These are phyloP conservation scores for Aspergillus asperescens DNA, from an alignment of 495 filamentous ascomycete genomes.

Conservation along the genomic window DNA sequence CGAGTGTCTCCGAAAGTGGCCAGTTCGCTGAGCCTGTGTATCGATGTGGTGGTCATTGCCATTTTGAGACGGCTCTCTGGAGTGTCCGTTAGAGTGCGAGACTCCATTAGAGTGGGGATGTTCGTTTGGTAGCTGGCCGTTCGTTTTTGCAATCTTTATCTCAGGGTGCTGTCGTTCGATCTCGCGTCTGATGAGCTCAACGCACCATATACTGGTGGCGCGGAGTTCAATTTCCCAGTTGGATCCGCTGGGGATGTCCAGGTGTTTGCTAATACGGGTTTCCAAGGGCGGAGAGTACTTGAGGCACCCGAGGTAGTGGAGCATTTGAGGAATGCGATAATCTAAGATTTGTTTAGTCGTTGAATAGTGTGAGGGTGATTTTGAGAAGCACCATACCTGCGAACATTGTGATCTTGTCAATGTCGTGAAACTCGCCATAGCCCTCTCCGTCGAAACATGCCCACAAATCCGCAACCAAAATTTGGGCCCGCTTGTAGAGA, in stretches of 20 bases:
- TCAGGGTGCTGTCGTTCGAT: conserved; percentile 70
- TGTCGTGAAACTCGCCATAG: conserved; percentile 83
- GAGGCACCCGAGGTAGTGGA: conserved; percentile 77
- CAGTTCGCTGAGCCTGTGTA: conserved; percentile 4
- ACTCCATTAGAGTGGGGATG: not conserved
- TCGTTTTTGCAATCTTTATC: conserved; percentile 24
- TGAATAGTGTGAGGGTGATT: not conserved
- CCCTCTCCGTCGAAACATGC: conserved; percentile 80
- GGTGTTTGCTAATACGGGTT: conserved; percentile 55
- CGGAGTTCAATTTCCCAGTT: conserved; percentile 85
- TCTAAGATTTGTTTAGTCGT: conserved; percentile 43
- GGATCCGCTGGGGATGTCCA: conserved; percentile 62
- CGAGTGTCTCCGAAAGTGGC: conserved; percentile 12
- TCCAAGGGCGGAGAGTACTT: conserved; percentile 76
- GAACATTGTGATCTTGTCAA: conserved; percentile 96
- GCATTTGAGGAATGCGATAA: conserved; percentile 92
- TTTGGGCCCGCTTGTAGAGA: conserved; percentile 90
- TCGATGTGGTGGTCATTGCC: not conserved
- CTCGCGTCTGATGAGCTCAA: conserved; percentile 82
- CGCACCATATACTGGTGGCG: conserved; percentile 87
- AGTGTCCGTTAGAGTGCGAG: not conserved
- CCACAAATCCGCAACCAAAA: conserved; percentile 92
- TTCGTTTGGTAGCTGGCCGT: not conserved
- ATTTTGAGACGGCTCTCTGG: not conserved
- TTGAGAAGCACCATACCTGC: conserved; percentile 48